phyloP scores from a whole-genome alignment of 164 flowering plant species.

The Stephania yunnanensis region DNA sequence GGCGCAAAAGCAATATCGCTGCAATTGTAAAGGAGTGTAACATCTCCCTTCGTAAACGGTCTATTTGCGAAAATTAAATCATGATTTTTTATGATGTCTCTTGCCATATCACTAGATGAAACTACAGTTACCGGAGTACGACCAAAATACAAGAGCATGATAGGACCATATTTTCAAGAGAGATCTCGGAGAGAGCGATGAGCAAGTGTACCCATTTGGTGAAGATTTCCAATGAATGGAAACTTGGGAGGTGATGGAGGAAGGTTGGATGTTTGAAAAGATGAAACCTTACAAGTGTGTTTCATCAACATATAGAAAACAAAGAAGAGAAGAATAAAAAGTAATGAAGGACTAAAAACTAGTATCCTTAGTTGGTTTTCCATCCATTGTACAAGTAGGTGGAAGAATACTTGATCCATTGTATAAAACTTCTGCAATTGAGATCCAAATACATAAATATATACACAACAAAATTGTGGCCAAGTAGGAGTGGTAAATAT shows the following conservation, averaged over 20 bases:
- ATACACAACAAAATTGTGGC: no score
- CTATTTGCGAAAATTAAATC: slow-evolving; percentile 11
- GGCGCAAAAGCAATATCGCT: slow-evolving; percentile 6
- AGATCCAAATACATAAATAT: not conserved
- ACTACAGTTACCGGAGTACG: not conserved
- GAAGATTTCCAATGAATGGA: slow-evolving; percentile 16
- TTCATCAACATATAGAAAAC: not conserved
- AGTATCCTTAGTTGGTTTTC: not conserved
- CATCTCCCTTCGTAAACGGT: not conserved
- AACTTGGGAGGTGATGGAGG: slow-evolving; percentile 13
- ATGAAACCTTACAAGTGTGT: not conserved
- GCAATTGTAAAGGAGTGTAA: not conserved
- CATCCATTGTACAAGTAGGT: not conserved
- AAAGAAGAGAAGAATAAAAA: slow-evolving; percentile 3
- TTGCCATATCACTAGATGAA: slow-evolving; percentile 6
- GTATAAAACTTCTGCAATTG: not conserved
- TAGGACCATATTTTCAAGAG: slow-evolving; percentile 9
- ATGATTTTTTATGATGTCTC: slow-evolving; percentile 3
- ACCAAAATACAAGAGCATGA: slow-evolving; percentile 6
- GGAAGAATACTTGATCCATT: not conserved
- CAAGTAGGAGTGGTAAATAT: no score
- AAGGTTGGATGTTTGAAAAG: not conserved
- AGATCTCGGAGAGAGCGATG: slow-evolving; percentile 6
- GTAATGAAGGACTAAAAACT: not conserved
- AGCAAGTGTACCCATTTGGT: slow-evolving; percentile 4